Evolutionary conservation across 1,284 basidiomycete species (phyloP).

Genomic region (Cerioporus squamosus): DNA sequence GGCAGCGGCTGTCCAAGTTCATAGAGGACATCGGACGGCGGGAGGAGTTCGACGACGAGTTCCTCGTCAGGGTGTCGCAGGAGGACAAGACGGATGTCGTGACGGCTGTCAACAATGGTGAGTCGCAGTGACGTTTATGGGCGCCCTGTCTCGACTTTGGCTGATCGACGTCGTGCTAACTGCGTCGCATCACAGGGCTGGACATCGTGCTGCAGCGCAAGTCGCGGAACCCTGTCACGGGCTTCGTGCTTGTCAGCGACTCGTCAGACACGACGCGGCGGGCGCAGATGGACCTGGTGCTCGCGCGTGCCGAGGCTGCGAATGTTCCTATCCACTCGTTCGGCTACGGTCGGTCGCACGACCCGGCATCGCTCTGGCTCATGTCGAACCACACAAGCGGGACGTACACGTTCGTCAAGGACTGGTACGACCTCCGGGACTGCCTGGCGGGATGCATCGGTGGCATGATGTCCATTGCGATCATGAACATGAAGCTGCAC

Average conservation of each 20-base stretch:
- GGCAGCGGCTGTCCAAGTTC: conserved; percentile 73
- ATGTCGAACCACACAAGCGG: conserved; percentile 97
- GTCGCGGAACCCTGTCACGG: conserved; percentile 85
- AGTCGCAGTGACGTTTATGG: conserved; percentile 30
- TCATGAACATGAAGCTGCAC: conserved; percentile 90
- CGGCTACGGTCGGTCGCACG: conserved; percentile 95
- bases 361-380: conserved; percentile 97
- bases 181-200: too few relatives aligned
- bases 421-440: conserved; percentile 92
- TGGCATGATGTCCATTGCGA: conserved; percentile 91
- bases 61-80: conserved; percentile 74
- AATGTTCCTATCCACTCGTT: conserved; percentile 96
- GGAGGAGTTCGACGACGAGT: conserved; percentile 65
- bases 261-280: conserved; percentile 87
- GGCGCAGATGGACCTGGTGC: conserved; percentile 98
- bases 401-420: conserved; percentile 96
- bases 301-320: conserved; percentile 94
- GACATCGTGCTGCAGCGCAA: conserved; percentile 95
- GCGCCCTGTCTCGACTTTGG: conserved; percentile 1
- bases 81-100: conserved; percentile 97
- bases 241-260: conserved; percentile 93
- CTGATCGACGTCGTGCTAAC: conserved; percentile 11
- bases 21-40: conserved; percentile 68
- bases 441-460: conserved; percentile 91
- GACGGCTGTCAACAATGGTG: conserved; percentile 91